Evolutionary conservation across 1,284 basidiomycete species (phyloP).

Genomic region (Cystobasidiaceae sp.): DNA sequence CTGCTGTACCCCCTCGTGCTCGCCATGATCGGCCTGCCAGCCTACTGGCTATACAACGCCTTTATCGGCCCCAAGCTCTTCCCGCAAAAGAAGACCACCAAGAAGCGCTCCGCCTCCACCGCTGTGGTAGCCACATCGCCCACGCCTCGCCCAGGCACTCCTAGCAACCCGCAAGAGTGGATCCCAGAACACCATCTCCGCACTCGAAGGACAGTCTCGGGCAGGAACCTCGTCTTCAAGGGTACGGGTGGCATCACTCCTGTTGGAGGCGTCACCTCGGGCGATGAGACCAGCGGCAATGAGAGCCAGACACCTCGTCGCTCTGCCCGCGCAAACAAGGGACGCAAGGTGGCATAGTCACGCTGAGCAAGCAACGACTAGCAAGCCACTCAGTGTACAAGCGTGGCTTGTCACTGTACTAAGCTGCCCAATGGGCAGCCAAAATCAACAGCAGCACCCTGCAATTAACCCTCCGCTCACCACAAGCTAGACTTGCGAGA

Average conservation of each 20-base stretch:
- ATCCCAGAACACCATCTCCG: constrained; percentile 37
- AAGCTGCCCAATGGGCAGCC: too few relatives aligned
- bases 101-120: constrained; percentile 11
- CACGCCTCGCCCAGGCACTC: constrained; percentile 19
- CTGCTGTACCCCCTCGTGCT: constrained; percentile 35
- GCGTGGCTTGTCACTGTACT: too few relatives aligned
- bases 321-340: constrained; percentile 24
- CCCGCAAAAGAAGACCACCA: background rate
- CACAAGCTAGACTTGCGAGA: too few relatives aligned
- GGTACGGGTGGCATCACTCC: constrained; percentile 26
- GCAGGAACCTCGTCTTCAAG: constrained; percentile 21
- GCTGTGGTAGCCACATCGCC: background rate
- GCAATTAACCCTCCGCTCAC: too few relatives aligned
- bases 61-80: constrained; percentile 29
- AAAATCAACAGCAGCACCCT: too few relatives aligned
- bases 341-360: constrained; percentile 15
- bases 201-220: constrained; percentile 23
- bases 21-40: constrained; percentile 21
- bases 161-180: constrained; percentile 28
- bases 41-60: constrained; percentile 35
- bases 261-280: constrained; percentile 14
- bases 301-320: constrained; percentile 23
- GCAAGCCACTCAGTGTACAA: too few relatives aligned
- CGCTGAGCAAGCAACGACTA: too few relatives aligned
- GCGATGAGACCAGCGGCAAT: constrained; percentile 19